Evolutionary conservation across 768 basidiomycete genomes (phyloP).

Genomic region (Termitomyces sp.): DNA sequence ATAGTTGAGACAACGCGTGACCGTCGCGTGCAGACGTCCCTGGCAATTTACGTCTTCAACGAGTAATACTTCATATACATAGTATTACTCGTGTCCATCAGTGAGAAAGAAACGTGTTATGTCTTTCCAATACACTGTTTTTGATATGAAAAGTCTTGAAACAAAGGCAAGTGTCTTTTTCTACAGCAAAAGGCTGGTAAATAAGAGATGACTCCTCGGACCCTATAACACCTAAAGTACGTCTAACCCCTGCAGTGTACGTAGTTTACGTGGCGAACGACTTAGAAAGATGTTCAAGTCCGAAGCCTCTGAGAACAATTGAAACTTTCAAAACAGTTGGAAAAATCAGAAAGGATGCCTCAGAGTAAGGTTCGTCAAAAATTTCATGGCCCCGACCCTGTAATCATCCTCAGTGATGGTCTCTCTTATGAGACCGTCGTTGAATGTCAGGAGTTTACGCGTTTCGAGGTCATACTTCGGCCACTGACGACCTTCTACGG

Average conservation of each 20-base stretch:
- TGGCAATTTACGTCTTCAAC: background rate
- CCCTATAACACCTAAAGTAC: no score
- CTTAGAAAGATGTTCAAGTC: background rate
- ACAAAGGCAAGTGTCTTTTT: no score
- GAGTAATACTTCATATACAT: no score
- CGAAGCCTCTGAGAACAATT: background rate
- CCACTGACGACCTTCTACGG: constrained; percentile 31
- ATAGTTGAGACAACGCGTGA: constrained; percentile 4
- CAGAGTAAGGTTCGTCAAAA: constrained; percentile 28
- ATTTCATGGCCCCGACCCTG: constrained; percentile 33
- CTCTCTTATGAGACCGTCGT: constrained; percentile 27
- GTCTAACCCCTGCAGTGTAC: no score
- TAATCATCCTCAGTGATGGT: constrained; percentile 38
- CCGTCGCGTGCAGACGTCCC: background rate
- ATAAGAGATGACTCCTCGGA: no score
- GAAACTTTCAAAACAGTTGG: background rate
- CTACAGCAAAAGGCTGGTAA: no score
- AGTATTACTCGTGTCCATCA: background rate
- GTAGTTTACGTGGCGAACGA: no score
- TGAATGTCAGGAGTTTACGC: constrained; percentile 37
- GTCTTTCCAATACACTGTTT: no score
- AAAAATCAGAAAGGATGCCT: constrained; percentile 23
- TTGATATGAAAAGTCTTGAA: no score
- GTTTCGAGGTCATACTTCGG: constrained; percentile 34
- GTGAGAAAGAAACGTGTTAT: no score